Base-by-base conservation (phyloP, 805 yeast genomes). In the Metschnikowia baotianmanensis region DNA sequence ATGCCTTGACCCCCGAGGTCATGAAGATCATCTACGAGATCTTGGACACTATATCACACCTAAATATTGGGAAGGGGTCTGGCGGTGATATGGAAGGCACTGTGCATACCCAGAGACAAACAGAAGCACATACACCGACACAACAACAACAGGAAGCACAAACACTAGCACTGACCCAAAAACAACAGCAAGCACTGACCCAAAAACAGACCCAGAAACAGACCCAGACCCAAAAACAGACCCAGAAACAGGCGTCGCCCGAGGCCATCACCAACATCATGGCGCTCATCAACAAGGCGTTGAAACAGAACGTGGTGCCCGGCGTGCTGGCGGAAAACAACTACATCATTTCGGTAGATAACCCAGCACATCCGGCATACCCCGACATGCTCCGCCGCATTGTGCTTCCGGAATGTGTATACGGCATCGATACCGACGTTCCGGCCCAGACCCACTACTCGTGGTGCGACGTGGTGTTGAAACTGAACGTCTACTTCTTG, bases 391-490 rank as follows among this genome's bases (percentile, higher is more conserved):
- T 36, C 8, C 22, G 18, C 10, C 44, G 47, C 9, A 35, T 48
- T 9, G 22, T 38, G 12, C 38, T 50, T 13, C 55, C 56, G 15
- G 31, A 20, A 2, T 40, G 47, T n/a, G 55, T 49, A 2, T 52
- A 51, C 31, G 53, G 49, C 6, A 20, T 32, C 11, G 52, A 51
- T 27, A n/a, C 34, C 15, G 47, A 40, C n/a, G 13, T 11, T 16
- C 36, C 37, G 3, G 9, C 18, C 17, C 38, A 36, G n/a, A 33
- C 19, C 6, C 45, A 40, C 40, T 55, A 52, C 42, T 57, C 63
- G 29, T 56, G 59, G 56, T 56, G 51, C 23, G 63, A 59, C 33
- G 48, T 54, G 15, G 51, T 52, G 37, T 56, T 56, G 33, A 51
- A 45, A 38, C 48, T 56, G 43, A 55, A 57, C 10, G 51, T 52